Evolutionary conservation across 2,329 filamentous ascomycete genomes (phyloP).

Genomic region (Fusarium pseudograminearum): DNA sequence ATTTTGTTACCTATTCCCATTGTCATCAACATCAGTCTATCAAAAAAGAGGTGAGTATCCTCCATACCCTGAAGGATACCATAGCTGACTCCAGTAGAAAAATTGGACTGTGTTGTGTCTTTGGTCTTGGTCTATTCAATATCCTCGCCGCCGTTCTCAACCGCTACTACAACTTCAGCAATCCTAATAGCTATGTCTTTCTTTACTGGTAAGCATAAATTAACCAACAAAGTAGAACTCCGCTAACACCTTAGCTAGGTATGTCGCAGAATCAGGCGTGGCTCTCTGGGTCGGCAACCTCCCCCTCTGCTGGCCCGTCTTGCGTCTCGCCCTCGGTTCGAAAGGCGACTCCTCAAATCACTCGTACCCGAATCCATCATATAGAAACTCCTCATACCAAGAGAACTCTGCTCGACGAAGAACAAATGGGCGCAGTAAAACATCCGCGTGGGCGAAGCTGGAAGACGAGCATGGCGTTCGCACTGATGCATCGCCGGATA

Average conservation of each 20-base stretch:
- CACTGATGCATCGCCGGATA: conserved; percentile 24
- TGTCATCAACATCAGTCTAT: conserved; percentile 56
- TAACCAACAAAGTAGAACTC: accelerated
- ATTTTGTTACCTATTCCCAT: conserved; percentile 61
- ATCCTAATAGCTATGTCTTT: conserved; percentile 67
- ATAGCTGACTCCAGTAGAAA: conserved; percentile 55
- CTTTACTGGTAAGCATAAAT: conserved; percentile 60
- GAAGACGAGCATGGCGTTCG: conserved; percentile 45
- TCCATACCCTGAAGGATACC: accelerated
- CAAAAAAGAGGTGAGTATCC: conserved; percentile 43
- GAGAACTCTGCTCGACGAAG: conserved; percentile 39
- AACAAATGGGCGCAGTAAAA: conserved; percentile 32
- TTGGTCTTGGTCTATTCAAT: conserved; percentile 66
- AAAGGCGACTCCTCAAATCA: conserved; percentile 42
- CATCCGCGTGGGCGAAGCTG: conserved; percentile 48
- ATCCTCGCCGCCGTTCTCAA: conserved; percentile 70
- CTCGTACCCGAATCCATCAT: conserved; percentile 41
- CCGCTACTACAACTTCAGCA: conserved; percentile 70
- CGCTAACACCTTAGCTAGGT: conserved; percentile 37
- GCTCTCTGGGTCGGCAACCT: conserved; percentile 71
- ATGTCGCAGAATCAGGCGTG: conserved; percentile 69
- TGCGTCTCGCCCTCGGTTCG: conserved; percentile 57
- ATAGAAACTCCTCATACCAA: conserved; percentile 6
- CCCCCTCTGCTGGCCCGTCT: conserved; percentile 69
- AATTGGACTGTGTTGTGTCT: conserved; percentile 64